Base-by-base conservation (phyloP, 2,329 filamentous ascomycete species). In the Conoideocrella luteorostrata region DNA sequence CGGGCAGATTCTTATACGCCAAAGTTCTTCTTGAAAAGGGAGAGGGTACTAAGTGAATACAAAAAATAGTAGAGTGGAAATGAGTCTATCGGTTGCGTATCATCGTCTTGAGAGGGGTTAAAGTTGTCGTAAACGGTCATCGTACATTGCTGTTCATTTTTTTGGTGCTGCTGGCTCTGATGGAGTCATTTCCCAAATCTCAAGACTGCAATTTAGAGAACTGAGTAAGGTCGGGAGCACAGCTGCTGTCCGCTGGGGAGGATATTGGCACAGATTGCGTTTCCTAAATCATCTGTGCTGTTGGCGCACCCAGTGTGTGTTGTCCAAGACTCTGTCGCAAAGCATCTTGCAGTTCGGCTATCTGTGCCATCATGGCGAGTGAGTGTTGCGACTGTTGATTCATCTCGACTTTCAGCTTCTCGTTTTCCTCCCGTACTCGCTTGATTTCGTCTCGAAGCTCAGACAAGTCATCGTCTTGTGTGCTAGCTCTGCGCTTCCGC, bases 391-490 rank as follows among this genome's bases (percentile, higher is more conserved):
- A 69, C 48, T 77, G 74, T 33, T 68, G 62, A 30, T 75, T 66
- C 47, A 77, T 63, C 45, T 77, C 69, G 13, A 62, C 57, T 49
- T 69, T 69, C 37, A 82, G 66, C 52, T 81, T 77, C 49, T 79
- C 70, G 47, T 84, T 82, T 59, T 87, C 82, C 36, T 68, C 68
- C n/a, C 76, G 73, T 28, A 88, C 65, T 26, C 81, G 73, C 64
- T 85, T 86, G 48, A 85, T 64, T 57, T 87, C 81, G 37, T 79
- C 74, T 17, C 77, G 78, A 24, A 86, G 66, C 35, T 77, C 75
- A 15, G 63, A 64, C 3, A 85, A 59, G 30, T 77, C 75, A 35
- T 69, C 66, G 2, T 52, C 49, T n/a, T 52, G 53, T n/a, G 51
- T 60, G 32, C 60, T 67, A 2, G 50, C 48, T 28, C 56, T 54